Evolutionary conservation across 1,139 yeast genomes (phyloP).

Genomic region (Sporopachydermia cereana): DNA sequence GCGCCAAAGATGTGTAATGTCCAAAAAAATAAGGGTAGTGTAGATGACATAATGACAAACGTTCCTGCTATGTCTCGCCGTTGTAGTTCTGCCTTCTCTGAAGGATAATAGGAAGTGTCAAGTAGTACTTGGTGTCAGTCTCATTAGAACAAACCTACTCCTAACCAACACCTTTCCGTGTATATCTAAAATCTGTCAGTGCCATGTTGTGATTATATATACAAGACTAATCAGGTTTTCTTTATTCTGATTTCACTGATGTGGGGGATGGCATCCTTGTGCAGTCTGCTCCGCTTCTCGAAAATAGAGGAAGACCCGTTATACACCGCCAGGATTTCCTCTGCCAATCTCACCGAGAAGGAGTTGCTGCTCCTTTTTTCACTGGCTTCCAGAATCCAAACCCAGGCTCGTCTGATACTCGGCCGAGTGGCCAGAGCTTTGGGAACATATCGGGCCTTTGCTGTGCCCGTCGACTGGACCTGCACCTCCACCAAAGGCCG

Average conservation of each 20-base stretch:
- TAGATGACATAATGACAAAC: no score
- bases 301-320: slow-evolving; percentile 75
- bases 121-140: no score
- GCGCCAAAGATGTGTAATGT: no score
- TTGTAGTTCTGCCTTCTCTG: no score
- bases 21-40: no score
- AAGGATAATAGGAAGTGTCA: no score
- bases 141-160: no score
- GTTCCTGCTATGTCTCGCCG: no score
- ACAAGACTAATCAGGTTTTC: slow-evolving; percentile 12
- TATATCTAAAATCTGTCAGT: no score
- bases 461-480: slow-evolving; percentile 74
- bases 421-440: slow-evolving; percentile 74
- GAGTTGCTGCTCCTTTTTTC: slow-evolving; percentile 69
- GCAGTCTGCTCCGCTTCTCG: slow-evolving; percentile 75
- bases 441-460: slow-evolving; percentile 71
- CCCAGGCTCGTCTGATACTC: slow-evolving; percentile 75
- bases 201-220: not conserved
- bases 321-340: slow-evolving; percentile 69
- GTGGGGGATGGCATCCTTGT: slow-evolving; percentile 72
- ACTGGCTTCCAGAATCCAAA: slow-evolving; percentile 83
- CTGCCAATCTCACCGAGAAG: slow-evolving; percentile 80
- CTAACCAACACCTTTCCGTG: no score
- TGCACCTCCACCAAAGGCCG: slow-evolving; percentile 79
- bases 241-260: slow-evolving; percentile 56